These are phyloP conservation scores for Psophocarpus tetragonolobus DNA, from an alignment of 306 rosid genomes.

Conservation along the genomic window DNA sequence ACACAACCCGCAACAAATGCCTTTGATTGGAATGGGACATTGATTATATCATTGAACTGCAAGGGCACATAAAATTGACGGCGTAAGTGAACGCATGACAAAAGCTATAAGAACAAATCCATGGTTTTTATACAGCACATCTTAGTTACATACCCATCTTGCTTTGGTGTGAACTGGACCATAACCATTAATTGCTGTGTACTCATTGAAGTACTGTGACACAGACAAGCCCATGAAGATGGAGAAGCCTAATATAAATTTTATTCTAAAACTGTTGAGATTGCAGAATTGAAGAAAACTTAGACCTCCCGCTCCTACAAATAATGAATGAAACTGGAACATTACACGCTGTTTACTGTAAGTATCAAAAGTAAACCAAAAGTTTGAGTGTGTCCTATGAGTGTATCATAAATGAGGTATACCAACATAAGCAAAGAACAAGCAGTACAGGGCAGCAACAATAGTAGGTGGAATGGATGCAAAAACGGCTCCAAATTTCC, in stretches of 20 bases:
- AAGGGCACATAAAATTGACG: constrained; percentile 10
- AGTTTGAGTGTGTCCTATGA: neutral
- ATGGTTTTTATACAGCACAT: neutral
- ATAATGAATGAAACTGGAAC: neutral
- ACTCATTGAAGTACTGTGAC: constrained; percentile 96
- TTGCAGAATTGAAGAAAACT: constrained; percentile 98
- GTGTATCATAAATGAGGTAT: constrained; percentile 35
- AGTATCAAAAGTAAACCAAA: constrained; percentile 13
- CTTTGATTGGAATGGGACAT: constrained; percentile 89
- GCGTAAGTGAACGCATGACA: constrained; percentile 20
- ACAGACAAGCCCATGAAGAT: constrained; percentile 90
- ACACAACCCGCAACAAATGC: constrained; percentile 86
- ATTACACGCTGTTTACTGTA: constrained; percentile 3
- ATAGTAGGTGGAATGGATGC: constrained; percentile 96
- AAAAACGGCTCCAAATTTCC: constrained; percentile 95
- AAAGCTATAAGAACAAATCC: constrained; percentile 15
- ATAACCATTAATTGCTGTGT: constrained; percentile 69
- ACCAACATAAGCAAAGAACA: constrained; percentile 97
- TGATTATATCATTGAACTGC: constrained; percentile 94
- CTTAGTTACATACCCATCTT: constrained; percentile 79
- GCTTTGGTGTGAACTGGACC: constrained; percentile 90
- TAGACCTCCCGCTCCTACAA: constrained; percentile 76
- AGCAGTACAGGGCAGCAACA: constrained; percentile 88
- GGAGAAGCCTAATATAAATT: constrained; percentile 84
- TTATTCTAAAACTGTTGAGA: constrained; percentile 91